Evolutionary conservation across 1,284 basidiomycete genomes (phyloP).

Genomic region (Pisolithus thermaeus): DNA sequence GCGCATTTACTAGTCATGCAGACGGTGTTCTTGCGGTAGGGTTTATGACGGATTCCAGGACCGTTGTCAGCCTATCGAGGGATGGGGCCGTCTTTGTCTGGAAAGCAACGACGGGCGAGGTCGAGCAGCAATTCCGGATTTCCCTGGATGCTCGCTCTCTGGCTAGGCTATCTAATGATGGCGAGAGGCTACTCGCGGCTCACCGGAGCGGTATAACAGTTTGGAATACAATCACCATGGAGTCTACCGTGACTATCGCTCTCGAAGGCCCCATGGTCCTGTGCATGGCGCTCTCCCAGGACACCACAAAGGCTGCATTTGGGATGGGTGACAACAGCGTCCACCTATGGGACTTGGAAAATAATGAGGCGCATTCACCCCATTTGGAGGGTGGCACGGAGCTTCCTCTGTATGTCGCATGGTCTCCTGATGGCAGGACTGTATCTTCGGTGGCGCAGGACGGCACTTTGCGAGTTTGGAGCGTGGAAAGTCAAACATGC

Average conservation of each 20-base stretch:
- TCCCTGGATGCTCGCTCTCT: neutral
- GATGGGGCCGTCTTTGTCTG: neutral
- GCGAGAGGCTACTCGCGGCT: neutral
- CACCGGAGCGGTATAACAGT: neutral
- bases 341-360: neutral
- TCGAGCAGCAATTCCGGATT: neutral
- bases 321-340: neutral
- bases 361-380: neutral
- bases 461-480: constrained; percentile 1
- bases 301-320: neutral
- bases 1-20: neutral
- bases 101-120: neutral
- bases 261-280: neutral
- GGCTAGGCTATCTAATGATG: neutral
- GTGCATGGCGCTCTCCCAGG: constrained; percentile 3
- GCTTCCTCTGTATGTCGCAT: constrained; percentile 1
- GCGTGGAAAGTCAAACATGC: neutral
- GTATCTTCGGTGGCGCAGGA: constrained; percentile 2
- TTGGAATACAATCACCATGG: neutral
- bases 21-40: constrained; percentile 2
- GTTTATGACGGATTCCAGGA: constrained; percentile 7
- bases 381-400: neutral
- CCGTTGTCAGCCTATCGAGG: constrained; percentile 33
- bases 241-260: neutral
- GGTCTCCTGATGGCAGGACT: constrained; percentile 4